Evolutionary conservation across 129 eudicot genomes (phyloP), one percentile per base, ranked within the genome.

Genomic region (Tagetes erecta): DNA sequence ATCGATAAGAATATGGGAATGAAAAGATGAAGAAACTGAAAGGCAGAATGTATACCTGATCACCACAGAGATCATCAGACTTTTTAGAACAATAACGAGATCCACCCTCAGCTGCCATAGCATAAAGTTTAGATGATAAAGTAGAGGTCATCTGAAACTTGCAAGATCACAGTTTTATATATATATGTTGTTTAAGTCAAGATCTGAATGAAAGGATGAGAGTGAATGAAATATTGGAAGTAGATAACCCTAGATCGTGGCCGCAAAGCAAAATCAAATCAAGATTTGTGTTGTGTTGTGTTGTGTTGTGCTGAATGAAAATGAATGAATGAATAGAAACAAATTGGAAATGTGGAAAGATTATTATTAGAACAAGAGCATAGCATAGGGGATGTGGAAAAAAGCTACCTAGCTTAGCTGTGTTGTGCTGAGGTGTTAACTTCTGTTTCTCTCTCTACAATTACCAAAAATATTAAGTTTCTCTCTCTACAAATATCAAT

Each of bases 61-160:
- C 88, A 13, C 87, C 94, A 36, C 97, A 91, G 4, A 82, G 45
- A 84, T 91, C 97, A 79, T 91, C 97, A 2, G 91, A 68, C 46
- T 91, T 91, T 75, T 91, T 91, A 12, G 97, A 86, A 60, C 97
- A 91, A 75, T 90, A 87, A 78, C 76, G 91, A 91, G 97, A 91
- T 82, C 97, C 97, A 70, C 97, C 97, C 84, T 91, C 97, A 5
- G 78, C 88, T 8, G 78, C 88, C 94, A 91, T 84, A 37, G 45
- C 39, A 78, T 72, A 80, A 47, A 85, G 76, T 80, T 85, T 91
- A 68, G 87, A 91, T 0, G 85, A 78, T 44, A 89, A 40, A 64
- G 73, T 53, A 75, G 65, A 65, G 36, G 78, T 72, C 83, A 20
- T 20, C 27, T 20, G 27, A 20, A 20, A 20, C 27, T 20, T 20